Evolutionary conservation across 2,329 filamentous ascomycete genomes (phyloP).

Genomic region (Knoxdaviesia capensis): DNA sequence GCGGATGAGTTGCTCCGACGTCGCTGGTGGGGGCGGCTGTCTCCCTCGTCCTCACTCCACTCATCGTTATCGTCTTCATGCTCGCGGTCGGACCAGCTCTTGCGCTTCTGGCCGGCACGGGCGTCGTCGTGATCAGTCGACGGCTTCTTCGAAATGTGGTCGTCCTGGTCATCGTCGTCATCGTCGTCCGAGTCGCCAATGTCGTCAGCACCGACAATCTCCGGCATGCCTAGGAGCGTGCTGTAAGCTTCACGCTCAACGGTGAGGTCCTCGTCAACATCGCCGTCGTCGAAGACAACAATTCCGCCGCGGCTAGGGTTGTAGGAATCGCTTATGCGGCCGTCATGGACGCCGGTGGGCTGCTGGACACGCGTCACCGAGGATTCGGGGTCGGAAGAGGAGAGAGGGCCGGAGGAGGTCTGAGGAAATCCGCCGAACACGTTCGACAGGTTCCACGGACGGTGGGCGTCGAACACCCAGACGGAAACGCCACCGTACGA

Average conservation of each 20-base stretch:
- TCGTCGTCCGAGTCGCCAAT: constrained; percentile 37
- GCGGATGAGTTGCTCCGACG: constrained; percentile 72
- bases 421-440: constrained; percentile 58
- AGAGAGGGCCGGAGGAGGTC: not conserved
- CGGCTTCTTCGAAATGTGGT: not conserved
- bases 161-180: constrained; percentile 31
- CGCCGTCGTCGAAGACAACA: constrained; percentile 87
- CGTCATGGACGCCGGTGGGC: constrained; percentile 48
- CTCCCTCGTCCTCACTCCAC: constrained; percentile 45
- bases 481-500: constrained; percentile 74
- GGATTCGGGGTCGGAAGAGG: constrained; percentile 17
- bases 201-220: constrained; percentile 58
- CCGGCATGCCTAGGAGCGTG: constrained; percentile 77
- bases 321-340: constrained; percentile 52
- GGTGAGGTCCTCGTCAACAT: constrained; percentile 66
- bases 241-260: constrained; percentile 66
- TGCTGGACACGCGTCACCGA: constrained; percentile 29
- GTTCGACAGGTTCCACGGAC: constrained; percentile 89
- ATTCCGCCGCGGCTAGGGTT: constrained; percentile 68
- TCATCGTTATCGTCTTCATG: constrained; percentile 47
- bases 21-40: constrained; percentile 57
- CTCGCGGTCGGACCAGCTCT: constrained; percentile 55
- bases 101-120: constrained; percentile 47
- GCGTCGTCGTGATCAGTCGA: constrained; percentile 13
- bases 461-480: constrained; percentile 79